Conservation (phyloP, 2,329 filamentous ascomycete genomes). For the Blumeria graminis region DNA sequence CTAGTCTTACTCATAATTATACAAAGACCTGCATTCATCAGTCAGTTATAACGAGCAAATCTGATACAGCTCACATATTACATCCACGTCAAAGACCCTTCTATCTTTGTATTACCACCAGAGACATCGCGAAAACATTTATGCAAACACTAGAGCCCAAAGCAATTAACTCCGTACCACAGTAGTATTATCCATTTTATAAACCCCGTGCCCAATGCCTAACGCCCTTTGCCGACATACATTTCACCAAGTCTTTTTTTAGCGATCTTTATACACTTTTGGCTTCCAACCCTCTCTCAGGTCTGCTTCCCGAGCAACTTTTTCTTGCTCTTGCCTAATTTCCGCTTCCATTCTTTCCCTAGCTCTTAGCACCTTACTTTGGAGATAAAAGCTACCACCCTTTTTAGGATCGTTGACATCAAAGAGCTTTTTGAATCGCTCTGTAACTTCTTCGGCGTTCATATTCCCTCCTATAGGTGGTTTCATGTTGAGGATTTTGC, state of each 20-base stretch:
- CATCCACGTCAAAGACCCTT: no score
- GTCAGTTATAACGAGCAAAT: no score
- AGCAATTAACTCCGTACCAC: no score
- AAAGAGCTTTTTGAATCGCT: conserved; percentile 83
- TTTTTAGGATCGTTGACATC: conserved; percentile 88
- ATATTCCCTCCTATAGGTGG: conserved; percentile 56
- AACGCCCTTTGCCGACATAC: no score
- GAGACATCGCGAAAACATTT: no score
- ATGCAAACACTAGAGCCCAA: no score
- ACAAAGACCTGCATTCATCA: no score
- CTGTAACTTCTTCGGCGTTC: conserved; percentile 56
- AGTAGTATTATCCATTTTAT: no score
- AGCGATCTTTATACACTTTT: conserved; percentile 79
- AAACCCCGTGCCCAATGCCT: no score
- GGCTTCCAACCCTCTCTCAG: conserved; percentile 74
- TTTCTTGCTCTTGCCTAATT: conserved; percentile 45
- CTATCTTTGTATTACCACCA: no score
- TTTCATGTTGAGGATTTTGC: conserved; percentile 89
- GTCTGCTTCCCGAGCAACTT: conserved; percentile 52
- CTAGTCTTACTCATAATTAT: no score
- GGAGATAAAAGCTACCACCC: conserved; percentile 91
- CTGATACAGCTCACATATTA: no score
- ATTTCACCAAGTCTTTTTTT: conserved; percentile 3
- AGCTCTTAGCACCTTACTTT: conserved; percentile 85
- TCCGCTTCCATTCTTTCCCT: conserved; percentile 83